A percentile compares a stretch with the other conserved stretches of the same genome.
Evolutionary conservation across 2,329 filamentous ascomycete species (phyloP).

Genomic region (Paracamarosporium sp.): DNA sequence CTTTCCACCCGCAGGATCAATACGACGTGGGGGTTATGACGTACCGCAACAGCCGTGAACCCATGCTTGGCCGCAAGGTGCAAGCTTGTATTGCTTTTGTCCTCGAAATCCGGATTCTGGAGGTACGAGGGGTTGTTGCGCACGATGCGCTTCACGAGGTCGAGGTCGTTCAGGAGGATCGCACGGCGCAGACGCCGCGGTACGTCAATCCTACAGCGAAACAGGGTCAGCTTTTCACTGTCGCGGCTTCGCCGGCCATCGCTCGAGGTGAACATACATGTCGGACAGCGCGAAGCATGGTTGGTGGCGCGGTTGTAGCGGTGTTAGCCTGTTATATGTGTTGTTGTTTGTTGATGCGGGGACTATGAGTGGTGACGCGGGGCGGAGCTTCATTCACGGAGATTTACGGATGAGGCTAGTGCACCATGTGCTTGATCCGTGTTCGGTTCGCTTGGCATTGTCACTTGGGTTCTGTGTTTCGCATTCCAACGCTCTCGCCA

Average conservation of each 20-base stretch:
- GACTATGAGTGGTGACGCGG: constrained; percentile 17
- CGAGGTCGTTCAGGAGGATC: constrained; percentile 75
- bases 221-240: background rate
- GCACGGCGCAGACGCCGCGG: constrained; percentile 80
- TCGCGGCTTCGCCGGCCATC: background rate
- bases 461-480: background rate
- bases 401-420: constrained; percentile 30
- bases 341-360: constrained; percentile 15
- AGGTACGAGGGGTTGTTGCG: constrained; percentile 73
- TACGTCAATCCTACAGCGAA: constrained; percentile 72
- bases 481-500: background rate
- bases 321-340: constrained; percentile 7
- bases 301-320: constrained; percentile 9
- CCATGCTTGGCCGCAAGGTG: constrained; percentile 81
- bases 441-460: background rate
- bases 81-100: constrained; percentile 82
- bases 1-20: background rate
- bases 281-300: constrained; percentile 29
- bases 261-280: constrained; percentile 25
- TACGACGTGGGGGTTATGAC: constrained; percentile 18
- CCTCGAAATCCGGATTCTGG: constrained; percentile 78
- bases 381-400: constrained; percentile 35
- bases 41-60: constrained; percentile 68
- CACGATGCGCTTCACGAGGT: constrained; percentile 79
- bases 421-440: constrained; percentile 9